Percentiles rank a stretch among this genome's conserved stretches.
Conservation (phyloP, 768 basidiomycete genomes). For the Suillus plorans region DNA sequence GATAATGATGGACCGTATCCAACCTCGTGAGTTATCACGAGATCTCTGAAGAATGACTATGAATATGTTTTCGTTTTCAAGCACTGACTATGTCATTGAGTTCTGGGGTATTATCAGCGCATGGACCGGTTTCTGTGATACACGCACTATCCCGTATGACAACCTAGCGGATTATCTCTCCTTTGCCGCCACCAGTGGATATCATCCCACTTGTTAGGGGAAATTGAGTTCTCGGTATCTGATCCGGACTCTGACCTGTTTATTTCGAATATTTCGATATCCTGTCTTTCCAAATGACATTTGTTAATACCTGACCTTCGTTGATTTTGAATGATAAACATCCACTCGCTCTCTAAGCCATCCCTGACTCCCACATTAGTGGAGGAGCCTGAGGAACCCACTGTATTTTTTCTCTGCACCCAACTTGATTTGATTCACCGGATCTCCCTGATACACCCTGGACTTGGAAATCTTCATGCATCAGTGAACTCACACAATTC, state of each 20-base stretch:
- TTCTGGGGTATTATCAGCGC: constrained; percentile 23
- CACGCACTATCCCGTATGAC: constrained; percentile 19
- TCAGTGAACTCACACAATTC: too few species aligned
- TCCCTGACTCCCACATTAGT: too few species aligned
- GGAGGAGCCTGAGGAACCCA: too few species aligned
- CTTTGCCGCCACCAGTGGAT: constrained; percentile 18
- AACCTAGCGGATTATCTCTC: constrained; percentile 24
- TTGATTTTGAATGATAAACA: not conserved
- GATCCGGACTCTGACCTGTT: not conserved
- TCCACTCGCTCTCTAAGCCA: not conserved
- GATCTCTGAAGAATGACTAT: not conserved
- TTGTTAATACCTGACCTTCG: not conserved
- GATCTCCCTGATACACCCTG: too few species aligned
- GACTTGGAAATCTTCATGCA: too few species aligned
- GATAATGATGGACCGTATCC: constrained; percentile 21
- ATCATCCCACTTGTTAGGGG: constrained; percentile 17
- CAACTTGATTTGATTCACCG: too few species aligned
- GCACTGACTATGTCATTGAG: constrained; percentile 19
- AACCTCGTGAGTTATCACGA: constrained; percentile 13
- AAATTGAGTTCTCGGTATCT: not conserved
- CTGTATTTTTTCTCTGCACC: too few species aligned
- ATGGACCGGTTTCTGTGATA: constrained; percentile 25
- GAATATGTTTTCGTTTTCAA: constrained; percentile 3
- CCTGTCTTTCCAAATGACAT: not conserved
- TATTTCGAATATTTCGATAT: not conserved